phyloP scores from a whole-genome alignment of 2,329 filamentous ascomycete species.

The Berkeleyomyces basicola region DNA sequence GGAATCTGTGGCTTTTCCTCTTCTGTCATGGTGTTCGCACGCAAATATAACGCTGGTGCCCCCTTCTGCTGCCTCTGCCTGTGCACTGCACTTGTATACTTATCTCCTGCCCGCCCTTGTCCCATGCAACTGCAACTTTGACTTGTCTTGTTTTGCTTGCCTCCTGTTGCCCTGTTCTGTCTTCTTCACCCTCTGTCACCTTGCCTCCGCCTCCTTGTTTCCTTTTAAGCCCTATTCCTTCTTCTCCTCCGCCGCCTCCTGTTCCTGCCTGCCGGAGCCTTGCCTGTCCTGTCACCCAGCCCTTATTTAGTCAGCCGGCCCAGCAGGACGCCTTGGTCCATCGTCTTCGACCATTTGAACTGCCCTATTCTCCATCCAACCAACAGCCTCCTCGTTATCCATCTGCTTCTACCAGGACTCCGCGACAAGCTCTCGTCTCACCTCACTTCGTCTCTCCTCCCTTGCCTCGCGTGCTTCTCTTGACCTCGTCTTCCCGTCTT shows the following conservation, averaged over 20 bases:
- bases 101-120: background rate
- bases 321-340: background rate
- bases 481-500: constrained; percentile 16
- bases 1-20: background rate
- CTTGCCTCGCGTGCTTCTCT: constrained; percentile 12
- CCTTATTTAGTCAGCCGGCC: background rate
- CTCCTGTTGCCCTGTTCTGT: constrained; percentile 3
- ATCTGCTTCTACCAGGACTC: background rate
- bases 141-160: constrained; percentile 1
- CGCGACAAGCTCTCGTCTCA: constrained; percentile 14
- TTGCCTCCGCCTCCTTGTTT: background rate
- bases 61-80: constrained; percentile 1
- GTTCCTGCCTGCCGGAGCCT: background rate
- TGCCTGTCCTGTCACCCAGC: background rate
- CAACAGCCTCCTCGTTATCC: background rate
- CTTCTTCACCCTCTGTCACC: background rate
- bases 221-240: background rate
- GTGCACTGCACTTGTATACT: too few relatives aligned
- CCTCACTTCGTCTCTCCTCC: constrained; percentile 22
- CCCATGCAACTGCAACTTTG: constrained; percentile 3
- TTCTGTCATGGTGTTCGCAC: background rate
- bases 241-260: background rate
- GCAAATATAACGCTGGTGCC: constrained; percentile 6
- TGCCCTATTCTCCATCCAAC: background rate
- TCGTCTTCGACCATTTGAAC: background rate